Evolutionary conservation across 2,329 filamentous ascomycete genomes (phyloP).

Genomic region (Claviceps monticola): DNA sequence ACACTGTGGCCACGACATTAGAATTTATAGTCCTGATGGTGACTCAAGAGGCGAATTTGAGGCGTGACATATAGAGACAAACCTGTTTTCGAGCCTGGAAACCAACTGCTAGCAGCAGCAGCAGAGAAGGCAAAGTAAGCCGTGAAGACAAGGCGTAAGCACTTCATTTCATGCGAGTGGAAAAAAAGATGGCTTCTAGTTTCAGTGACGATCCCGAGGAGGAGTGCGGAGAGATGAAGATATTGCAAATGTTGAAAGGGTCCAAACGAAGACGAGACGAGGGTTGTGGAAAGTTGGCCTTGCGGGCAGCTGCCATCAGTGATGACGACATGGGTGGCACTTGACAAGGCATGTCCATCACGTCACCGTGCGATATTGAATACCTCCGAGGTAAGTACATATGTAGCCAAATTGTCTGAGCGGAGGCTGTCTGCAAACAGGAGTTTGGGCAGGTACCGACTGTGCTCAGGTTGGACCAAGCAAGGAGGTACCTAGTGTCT

Average conservation of each 20-base stretch:
- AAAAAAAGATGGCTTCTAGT: not conserved
- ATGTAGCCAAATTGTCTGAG: not conserved
- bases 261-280: not conserved
- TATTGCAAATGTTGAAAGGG: not conserved
- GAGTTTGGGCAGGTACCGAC: not conserved
- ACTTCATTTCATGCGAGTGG: constrained; percentile 56
- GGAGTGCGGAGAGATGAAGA: not conserved
- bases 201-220: not conserved
- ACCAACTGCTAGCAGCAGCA: constrained; percentile 67
- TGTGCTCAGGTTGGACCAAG: too few relatives aligned
- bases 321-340: constrained; percentile 1
- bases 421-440: not conserved
- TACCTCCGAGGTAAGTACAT: too few relatives aligned
- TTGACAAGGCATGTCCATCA: constrained; percentile 6
- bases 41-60: too few relatives aligned
- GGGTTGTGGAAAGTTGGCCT: not conserved
- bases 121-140: constrained; percentile 58
- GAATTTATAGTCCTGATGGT: not conserved
- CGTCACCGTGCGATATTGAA: constrained; percentile 5
- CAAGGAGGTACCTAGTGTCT: not conserved
- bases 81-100: constrained; percentile 63
- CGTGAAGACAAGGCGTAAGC: constrained; percentile 56
- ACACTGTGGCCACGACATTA: constrained; percentile 40
- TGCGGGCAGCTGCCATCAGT: not conserved
- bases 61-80: constrained; percentile 20